phyloP scores from a whole-genome alignment of 495 filamentous ascomycete species.

The Podospora appendiculata region DNA sequence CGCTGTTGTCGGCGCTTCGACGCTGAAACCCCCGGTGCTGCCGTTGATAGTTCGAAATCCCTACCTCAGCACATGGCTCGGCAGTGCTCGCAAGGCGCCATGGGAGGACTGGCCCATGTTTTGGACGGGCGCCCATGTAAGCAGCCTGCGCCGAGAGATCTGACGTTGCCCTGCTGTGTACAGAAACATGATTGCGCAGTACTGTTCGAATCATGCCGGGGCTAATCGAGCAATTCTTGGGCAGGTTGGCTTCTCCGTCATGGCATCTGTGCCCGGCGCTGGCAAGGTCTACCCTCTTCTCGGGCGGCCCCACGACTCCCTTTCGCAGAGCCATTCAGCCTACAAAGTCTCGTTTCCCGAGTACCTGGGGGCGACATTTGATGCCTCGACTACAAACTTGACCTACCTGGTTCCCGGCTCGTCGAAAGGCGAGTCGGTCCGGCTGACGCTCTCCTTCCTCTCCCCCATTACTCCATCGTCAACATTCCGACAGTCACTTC shows the following conservation, averaged over 20 bases:
- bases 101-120: constrained; percentile 96
- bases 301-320: constrained; percentile 77
- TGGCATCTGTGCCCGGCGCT: constrained; percentile 66
- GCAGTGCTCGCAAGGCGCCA: constrained; percentile 68
- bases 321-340: constrained; percentile 36
- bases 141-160: background rate
- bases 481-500: constrained; percentile 82
- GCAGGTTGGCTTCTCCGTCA: constrained; percentile 70
- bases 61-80: constrained; percentile 85
- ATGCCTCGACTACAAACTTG: constrained; percentile 89
- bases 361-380: constrained; percentile 76
- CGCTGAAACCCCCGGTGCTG: constrained; percentile 69
- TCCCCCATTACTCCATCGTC: constrained; percentile 92
- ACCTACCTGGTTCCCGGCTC: constrained; percentile 64
- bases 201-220: background rate
- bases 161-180: too few species aligned
- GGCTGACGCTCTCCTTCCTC: constrained; percentile 75
- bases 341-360: constrained; percentile 63
- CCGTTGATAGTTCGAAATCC: constrained; percentile 87
- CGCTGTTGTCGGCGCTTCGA: constrained; percentile 35
- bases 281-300: constrained; percentile 77
- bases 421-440: constrained; percentile 28
- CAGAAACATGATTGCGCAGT: background rate
- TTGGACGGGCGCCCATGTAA: constrained; percentile 67
- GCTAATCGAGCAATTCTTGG: background rate